Evolutionary conservation across 306 rosid genomes (phyloP).

Genomic region (Lathyrus aphaca): DNA sequence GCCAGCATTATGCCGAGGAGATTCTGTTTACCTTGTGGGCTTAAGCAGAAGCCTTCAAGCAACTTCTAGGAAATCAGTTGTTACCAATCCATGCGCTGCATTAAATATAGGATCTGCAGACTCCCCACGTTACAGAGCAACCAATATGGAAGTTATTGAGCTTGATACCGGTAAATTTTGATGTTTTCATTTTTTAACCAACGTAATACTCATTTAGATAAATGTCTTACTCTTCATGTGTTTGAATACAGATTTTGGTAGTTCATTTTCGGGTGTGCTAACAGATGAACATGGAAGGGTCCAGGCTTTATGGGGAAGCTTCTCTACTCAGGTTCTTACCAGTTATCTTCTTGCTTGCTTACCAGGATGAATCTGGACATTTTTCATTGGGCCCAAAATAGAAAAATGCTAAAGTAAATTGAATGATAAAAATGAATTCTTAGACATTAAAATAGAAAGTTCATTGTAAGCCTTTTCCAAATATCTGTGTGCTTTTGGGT

Average conservation of each 20-base stretch:
- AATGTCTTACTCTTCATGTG: conserved; percentile 23
- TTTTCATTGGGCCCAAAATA: conserved; percentile 18
- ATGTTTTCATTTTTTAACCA: conserved; percentile 5
- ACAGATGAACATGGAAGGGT: conserved; percentile 94
- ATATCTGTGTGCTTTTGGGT: conserved; percentile 1
- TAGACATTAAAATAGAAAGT: not conserved
- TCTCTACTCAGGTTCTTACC: conserved; percentile 89
- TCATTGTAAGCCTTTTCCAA: conserved; percentile 11
- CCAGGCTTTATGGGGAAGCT: conserved; percentile 98
- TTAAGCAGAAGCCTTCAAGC: conserved; percentile 98
- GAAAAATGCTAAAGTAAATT: conserved; percentile 19
- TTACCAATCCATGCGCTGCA: conserved; percentile 93
- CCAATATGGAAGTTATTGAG: conserved; percentile 98
- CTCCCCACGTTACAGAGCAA: conserved; percentile 90
- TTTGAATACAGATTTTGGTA: conserved; percentile 79
- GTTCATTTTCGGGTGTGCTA: conserved; percentile 89
- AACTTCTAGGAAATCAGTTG: conserved; percentile 95
- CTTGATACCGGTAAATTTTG: conserved; percentile 83
- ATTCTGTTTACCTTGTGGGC: conserved; percentile 92
- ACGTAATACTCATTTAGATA: conserved; percentile 26
- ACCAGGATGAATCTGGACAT: conserved; percentile 5
- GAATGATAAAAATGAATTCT: conserved; percentile 16
- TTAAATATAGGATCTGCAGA: conserved; percentile 91
- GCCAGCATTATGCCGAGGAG: conserved; percentile 84
- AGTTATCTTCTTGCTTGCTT: conserved; percentile 29